Conservation (phyloP, 202 grass and related monocot genomes). For the Alloteropsis angusta region DNA sequence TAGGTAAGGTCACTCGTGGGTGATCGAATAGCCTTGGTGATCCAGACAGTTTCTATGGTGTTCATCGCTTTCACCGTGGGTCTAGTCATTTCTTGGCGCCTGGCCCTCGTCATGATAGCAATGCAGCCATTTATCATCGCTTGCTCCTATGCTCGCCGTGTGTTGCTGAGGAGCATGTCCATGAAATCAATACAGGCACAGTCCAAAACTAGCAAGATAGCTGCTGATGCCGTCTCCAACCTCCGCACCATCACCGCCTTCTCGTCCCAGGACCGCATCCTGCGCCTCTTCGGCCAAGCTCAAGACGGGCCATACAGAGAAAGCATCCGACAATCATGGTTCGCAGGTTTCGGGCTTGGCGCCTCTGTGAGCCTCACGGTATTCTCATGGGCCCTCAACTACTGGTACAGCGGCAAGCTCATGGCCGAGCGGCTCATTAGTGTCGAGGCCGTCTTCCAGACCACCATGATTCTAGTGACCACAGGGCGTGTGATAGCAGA, state of each 20-base stretch:
- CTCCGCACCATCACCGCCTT: conserved; percentile 75
- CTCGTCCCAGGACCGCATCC: conserved; percentile 69
- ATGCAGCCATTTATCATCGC: conserved; percentile 30
- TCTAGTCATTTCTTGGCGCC: conserved; percentile 64
- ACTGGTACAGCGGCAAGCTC: conserved; percentile 70
- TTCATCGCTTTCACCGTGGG: conserved; percentile 63
- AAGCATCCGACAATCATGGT: conserved; percentile 62
- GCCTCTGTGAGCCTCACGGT: conserved; percentile 54
- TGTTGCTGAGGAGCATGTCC: conserved; percentile 38
- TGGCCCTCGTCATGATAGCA: conserved; percentile 74
- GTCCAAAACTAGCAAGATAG: conserved; percentile 63
- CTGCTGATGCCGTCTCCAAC: conserved; percentile 70
- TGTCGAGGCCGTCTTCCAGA: conserved; percentile 48
- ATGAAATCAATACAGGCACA: conserved; percentile 57
- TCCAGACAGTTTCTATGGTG: conserved; percentile 66
- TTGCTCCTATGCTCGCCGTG: not conserved
- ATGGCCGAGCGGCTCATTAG: conserved; percentile 35
- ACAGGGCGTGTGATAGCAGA: conserved; percentile 78
- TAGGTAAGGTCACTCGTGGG: conserved; percentile 70
- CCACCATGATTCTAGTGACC: conserved; percentile 59
- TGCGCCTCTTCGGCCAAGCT: conserved; percentile 45
- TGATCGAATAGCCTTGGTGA: conserved; percentile 62
- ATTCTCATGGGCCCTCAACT: conserved; percentile 68
- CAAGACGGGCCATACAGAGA: conserved; percentile 53
- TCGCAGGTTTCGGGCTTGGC: conserved; percentile 55